phyloP scores from a whole-genome alignment of 2,329 filamentous ascomycete genomes.

The Fusarium sp. region DNA sequence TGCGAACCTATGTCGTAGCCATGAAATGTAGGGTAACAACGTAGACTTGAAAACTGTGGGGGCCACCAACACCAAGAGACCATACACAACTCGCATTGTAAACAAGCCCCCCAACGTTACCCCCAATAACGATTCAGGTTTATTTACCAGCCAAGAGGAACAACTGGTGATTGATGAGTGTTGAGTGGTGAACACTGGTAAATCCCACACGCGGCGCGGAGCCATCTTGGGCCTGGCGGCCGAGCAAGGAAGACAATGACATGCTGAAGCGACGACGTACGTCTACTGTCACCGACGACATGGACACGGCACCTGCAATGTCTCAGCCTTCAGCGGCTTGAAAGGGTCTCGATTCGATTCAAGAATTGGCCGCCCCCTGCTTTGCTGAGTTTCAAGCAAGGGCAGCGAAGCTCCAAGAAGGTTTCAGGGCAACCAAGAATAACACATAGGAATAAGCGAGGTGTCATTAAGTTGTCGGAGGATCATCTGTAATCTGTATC shows the following conservation, averaged over 20 bases:
- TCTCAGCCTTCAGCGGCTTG: constrained; percentile 28
- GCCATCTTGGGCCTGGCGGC: constrained; percentile 19
- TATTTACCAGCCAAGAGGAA: background rate
- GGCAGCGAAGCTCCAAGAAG: background rate
- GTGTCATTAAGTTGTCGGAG: background rate
- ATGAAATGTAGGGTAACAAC: background rate
- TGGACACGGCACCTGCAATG: constrained; percentile 40
- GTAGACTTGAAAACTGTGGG: background rate
- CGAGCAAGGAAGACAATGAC: constrained; percentile 32
- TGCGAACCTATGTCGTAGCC: background rate
- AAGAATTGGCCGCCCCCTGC: constrained; percentile 2
- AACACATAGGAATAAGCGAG: constrained; percentile 7
- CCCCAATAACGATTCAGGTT: background rate
- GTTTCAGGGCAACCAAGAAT: constrained; percentile 15
- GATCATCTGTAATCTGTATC: background rate
- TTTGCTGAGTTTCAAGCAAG: background rate
- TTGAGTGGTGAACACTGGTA: constrained; percentile 2
- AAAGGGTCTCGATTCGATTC: constrained; percentile 19
- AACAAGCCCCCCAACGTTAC: background rate
- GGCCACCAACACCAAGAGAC: background rate
- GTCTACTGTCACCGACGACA: constrained; percentile 33
- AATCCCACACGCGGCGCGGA: background rate
- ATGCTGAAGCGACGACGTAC: constrained; percentile 14
- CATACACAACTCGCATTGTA: background rate
- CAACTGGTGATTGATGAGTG: constrained; percentile 7